Base-by-base conservation (phyloP, 805 yeast genomes). In the Candida coquimbonensis region DNA sequence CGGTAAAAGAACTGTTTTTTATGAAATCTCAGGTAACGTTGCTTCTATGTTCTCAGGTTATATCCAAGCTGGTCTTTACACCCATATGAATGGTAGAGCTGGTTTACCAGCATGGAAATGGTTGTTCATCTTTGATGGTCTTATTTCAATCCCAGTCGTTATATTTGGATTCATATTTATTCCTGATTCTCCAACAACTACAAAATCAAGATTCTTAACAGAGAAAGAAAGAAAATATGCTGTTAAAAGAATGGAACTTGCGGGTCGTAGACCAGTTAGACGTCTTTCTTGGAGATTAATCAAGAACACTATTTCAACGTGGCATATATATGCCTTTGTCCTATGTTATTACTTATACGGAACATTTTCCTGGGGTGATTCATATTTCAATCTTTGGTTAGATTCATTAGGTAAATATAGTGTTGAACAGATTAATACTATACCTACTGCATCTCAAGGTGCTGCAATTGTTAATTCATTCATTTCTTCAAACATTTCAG, bases 1-100 rank as follows among this genome's bases (percentile, higher is more conserved):
- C 29, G 57, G 68, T 19, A 65, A 75, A 51, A 62, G 79, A 52
- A 70, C 71, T 12, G 73, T 69, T 19, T 58, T 69, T 37, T 72
- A 67, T 56, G 68, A 67, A 42, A 57, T 66, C 27, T 70, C 76
- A 31, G 77, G 73, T 45, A 69, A 65, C 43, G 55, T 74, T 37
- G 78, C 77, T 14, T 56, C 67, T 16, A 69, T 75, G 52, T 68
- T 75, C n/a, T 68, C 75, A 0, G 77, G 78, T 33, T 69, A 70
- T 46, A 64, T 77, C 38, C 77, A 77, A 43, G 72, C 78, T 7
- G 72, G 75, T 13, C 63, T 75, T 25, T 67, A 65, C 34, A 54
- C 64, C 34, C 45, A 55, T 25, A 56, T 76, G 53, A 55, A 62
- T 43, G 74, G 75, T 37, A 62, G 49, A 11, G 61, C 59, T 42